Percentiles rank a stretch among this genome's conserved stretches.
Evolutionary conservation across 257 asterid genomes (phyloP).

Genomic region (Perilla frutescens): DNA sequence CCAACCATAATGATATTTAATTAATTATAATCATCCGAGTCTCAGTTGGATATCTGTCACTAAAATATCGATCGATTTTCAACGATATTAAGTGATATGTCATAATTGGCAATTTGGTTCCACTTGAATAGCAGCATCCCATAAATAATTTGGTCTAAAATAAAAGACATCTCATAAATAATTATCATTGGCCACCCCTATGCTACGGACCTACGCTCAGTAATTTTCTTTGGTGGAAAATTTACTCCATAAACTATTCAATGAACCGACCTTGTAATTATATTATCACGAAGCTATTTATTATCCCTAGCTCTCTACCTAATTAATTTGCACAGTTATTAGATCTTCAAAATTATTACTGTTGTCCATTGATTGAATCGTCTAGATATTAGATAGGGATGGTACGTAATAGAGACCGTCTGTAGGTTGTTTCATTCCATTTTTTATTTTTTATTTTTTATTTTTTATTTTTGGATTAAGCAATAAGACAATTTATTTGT

Average conservation of each 20-base stretch:
- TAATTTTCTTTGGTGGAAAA: slow-evolving; percentile 26
- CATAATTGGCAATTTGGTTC: background rate
- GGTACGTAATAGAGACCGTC: too few species aligned
- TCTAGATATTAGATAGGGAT: too few species aligned
- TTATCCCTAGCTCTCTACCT: background rate
- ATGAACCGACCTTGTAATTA: slow-evolving; percentile 3
- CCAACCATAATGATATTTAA: background rate
- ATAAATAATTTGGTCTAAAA: slow-evolving; percentile 1
- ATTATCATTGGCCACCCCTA: background rate
- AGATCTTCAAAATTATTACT: too few species aligned
- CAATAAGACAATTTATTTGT: too few species aligned
- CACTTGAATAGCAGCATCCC: background rate
- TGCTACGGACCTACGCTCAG: background rate
- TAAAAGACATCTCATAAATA: background rate
- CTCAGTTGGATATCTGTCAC: background rate
- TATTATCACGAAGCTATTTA: slow-evolving; percentile 12
- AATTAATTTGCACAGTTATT: too few species aligned
- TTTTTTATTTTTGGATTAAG: too few species aligned
- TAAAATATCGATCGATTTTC: background rate
- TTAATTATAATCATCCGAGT: background rate
- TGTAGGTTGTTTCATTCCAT: too few species aligned
- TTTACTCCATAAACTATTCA: slow-evolving; percentile 7
- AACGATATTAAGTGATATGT: background rate
- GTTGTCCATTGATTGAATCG: too few species aligned
- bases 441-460: too few species aligned